phyloP scores from a whole-genome alignment of 192 early-diverging fungal genomes.

The Mortierella antarctica region DNA sequence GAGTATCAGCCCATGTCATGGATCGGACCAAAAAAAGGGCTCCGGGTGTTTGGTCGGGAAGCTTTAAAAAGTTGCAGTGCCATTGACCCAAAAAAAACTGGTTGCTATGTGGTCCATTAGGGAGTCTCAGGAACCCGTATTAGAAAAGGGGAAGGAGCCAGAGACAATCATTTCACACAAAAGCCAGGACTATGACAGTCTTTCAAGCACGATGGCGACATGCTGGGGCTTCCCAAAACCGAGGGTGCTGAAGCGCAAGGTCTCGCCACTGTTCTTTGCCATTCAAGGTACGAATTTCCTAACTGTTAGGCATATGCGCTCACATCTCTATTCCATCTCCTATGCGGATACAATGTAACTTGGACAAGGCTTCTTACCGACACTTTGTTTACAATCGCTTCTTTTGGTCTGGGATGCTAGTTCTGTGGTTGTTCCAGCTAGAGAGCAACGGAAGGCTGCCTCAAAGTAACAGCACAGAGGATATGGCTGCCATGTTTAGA shows the following conservation, averaged over 20 bases:
- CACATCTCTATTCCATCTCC: not conserved
- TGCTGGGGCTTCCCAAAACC: conserved; percentile 54
- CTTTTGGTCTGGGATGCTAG: conserved; percentile 23
- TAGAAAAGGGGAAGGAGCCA: conserved; percentile 53
- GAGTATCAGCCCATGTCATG: conserved; percentile 15
- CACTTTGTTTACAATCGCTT: not conserved
- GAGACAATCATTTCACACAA: conserved; percentile 41
- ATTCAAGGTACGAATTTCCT: conserved; percentile 53
- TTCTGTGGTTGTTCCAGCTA: conserved; percentile 55
- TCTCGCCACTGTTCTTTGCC: conserved; percentile 61
- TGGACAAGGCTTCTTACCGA: not conserved
- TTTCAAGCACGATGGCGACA: conserved; percentile 51
- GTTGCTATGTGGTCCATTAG: not conserved
- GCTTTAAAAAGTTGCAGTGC: too few species aligned
- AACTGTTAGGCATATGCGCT: not conserved
- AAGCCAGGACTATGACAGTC: conserved; percentile 48
- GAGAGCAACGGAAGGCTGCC: conserved; percentile 31
- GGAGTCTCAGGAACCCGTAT: conserved; percentile 12
- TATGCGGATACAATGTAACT: not conserved
- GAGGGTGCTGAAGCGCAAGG: conserved; percentile 57
- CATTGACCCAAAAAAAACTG: too few species aligned
- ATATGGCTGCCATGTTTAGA: conserved; percentile 52
- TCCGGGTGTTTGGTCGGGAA: not conserved
- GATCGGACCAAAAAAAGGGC: not conserved
- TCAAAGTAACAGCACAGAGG: conserved; percentile 21